A percentile compares a stretch with the other conserved stretches of the same genome.
Evolutionary conservation across 31 red algal species (phyloP).

Genomic region (Asparagopsis taxiformis): DNA sequence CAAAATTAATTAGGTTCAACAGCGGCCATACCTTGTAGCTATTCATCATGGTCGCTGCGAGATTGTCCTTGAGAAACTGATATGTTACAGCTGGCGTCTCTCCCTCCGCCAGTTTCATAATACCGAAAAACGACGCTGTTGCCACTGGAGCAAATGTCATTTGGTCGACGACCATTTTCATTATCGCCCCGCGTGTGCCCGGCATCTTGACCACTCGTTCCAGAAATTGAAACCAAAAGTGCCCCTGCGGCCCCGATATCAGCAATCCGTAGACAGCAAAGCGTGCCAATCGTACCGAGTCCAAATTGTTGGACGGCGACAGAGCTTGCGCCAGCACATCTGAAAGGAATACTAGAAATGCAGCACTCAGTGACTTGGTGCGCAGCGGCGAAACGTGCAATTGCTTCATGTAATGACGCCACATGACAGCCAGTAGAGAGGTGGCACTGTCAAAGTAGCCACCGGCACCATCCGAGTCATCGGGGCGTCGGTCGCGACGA

Average conservation of each 20-base stretch:
- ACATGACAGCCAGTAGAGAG: slow-evolving; percentile 10
- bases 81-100: background rate
- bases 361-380: slow-evolving; percentile 30
- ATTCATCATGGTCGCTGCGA: slow-evolving; percentile 12
- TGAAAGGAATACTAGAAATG: slow-evolving; percentile 8
- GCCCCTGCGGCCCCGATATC: slow-evolving; percentile 23
- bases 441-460: background rate
- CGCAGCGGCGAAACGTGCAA: background rate
- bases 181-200: slow-evolving; percentile 6
- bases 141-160: slow-evolving; percentile 32
- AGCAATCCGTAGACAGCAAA: slow-evolving; percentile 22
- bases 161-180: slow-evolving; percentile 44
- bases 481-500: background rate
- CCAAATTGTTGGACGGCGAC: slow-evolving; percentile 1
- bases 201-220: background rate
- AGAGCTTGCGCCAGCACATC: slow-evolving; percentile 34
- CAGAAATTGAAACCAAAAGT: slow-evolving; percentile 29
- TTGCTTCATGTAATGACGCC: background rate
- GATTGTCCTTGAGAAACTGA: slow-evolving; percentile 8
- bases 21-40: slow-evolving; percentile 35
- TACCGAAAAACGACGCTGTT: slow-evolving; percentile 33
- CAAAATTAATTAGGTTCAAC: slow-evolving; percentile 33
- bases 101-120: slow-evolving; percentile 23
- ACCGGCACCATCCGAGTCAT: background rate
- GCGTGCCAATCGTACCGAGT: slow-evolving; percentile 2